These are phyloP conservation scores for Chrysopogon serrulatus DNA, from an alignment of 176 grass and related monocot genomes.

Conservation along the genomic window DNA sequence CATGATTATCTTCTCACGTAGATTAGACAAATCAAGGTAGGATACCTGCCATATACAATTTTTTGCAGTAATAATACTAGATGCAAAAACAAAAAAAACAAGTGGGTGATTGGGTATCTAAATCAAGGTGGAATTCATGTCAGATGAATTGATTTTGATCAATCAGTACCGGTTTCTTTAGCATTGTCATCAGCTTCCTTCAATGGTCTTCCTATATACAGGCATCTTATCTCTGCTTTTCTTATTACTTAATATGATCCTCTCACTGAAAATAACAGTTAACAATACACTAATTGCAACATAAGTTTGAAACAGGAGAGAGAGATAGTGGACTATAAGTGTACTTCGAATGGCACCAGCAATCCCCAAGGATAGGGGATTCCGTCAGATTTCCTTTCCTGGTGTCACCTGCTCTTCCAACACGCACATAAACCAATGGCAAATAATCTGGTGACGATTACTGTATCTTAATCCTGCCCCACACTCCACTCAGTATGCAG, in stretches of 20 bases:
- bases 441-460: constrained; percentile 31
- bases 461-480: constrained; percentile 39
- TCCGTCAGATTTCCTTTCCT: constrained; percentile 44
- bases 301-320: neutral
- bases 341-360: constrained; percentile 38
- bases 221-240: constrained; percentile 5
- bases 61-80: neutral
- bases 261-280: constrained; percentile 26
- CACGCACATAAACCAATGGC: constrained; percentile 30
- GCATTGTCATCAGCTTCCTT: constrained; percentile 12
- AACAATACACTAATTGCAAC: constrained; percentile 22
- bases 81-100: neutral
- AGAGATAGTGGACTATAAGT: neutral
- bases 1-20: neutral
- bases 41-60: neutral
- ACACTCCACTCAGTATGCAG: constrained; percentile 26
- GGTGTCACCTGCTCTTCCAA: constrained; percentile 55
- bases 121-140: neutral
- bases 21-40: neutral
- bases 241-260: constrained; percentile 11
- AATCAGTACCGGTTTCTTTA: neutral
- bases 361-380: constrained; percentile 41
- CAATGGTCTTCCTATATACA: neutral
- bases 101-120: neutral
- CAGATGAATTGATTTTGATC: constrained; percentile 22